These are phyloP conservation scores for Tripterygium wilfordii DNA, from an alignment of 177 flowering plant genomes.

Conservation along the genomic window DNA sequence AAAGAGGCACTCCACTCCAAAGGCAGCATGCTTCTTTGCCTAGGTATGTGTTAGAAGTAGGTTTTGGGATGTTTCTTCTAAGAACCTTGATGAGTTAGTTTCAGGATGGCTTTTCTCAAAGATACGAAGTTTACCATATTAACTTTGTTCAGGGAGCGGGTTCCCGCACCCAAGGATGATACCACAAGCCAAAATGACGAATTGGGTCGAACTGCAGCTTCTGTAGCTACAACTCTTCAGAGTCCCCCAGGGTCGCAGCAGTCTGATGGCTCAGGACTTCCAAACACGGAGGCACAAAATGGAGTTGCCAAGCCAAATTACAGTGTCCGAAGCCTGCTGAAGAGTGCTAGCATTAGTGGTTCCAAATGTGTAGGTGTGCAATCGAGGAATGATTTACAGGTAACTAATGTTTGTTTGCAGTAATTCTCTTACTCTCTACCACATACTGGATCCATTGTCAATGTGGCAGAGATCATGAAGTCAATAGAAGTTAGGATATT, in stretches of 20 bases:
- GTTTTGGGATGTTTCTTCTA: no score
- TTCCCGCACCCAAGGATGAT: conserved; percentile 49
- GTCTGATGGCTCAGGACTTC: conserved; percentile 23
- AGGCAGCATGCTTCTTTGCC: conserved; percentile 70
- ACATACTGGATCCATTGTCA: no score
- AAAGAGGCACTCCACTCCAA: conserved; percentile 42
- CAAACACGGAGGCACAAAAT: conserved; percentile 24
- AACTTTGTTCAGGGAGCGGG: conserved; percentile 61
- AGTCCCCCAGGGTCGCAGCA: conserved; percentile 36
- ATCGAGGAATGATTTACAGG: conserved; percentile 39
- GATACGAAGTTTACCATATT: neutral
- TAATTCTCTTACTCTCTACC: no score
- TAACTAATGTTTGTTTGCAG: conserved; percentile 22
- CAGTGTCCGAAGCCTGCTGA: conserved; percentile 65
- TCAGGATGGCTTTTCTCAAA: no score
- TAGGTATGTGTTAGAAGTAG: conserved; percentile 26
- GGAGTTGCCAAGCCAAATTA: conserved; percentile 30
- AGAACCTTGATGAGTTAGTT: no score
- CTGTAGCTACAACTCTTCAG: conserved; percentile 44
- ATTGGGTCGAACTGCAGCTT: conserved; percentile 31
- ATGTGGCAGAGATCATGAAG: no score
- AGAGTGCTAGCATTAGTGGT: conserved; percentile 93
- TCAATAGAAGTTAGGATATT: no score
- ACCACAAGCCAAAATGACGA: conserved; percentile 21
- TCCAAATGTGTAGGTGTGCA: conserved; percentile 67